These are phyloP conservation scores for Solanum paucissectum DNA, from an alignment of 257 asterid species.

Conservation along the genomic window DNA sequence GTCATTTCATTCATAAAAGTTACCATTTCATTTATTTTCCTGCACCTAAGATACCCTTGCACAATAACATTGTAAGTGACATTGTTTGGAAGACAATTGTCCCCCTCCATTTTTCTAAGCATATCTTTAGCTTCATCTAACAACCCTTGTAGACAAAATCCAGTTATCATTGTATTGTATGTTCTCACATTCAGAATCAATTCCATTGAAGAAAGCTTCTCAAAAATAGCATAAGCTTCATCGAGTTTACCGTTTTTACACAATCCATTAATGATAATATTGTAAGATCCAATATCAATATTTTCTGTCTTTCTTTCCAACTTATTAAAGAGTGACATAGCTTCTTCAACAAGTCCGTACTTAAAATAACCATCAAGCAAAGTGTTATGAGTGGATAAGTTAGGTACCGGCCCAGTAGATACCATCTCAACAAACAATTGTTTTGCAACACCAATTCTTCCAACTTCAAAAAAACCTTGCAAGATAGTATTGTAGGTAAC, in stretches of 20 bases:
- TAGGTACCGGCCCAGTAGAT: background rate
- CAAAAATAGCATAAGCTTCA: background rate
- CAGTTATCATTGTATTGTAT: background rate
- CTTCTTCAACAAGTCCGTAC: background rate
- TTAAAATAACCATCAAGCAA: background rate
- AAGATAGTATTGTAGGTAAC: background rate
- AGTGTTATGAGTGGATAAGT: background rate
- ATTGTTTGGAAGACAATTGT: background rate
- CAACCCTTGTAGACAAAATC: background rate
- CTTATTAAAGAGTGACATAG: background rate
- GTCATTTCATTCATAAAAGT: background rate
- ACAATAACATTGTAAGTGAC: background rate
- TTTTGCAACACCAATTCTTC: background rate
- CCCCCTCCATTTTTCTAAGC: background rate
- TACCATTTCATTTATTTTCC: background rate
- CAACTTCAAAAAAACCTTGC: background rate
- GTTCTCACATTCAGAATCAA: background rate
- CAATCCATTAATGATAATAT: background rate
- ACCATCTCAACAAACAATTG: background rate
- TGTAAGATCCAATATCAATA: background rate
- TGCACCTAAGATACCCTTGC: background rate
- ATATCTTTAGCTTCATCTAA: background rate
- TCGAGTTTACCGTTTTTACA: background rate
- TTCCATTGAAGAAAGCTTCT: background rate
- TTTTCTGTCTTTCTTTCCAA: background rate